Evolutionary conservation across 495 filamentous ascomycete genomes (phyloP).

Genomic region (Beverwykella pulmonaria): DNA sequence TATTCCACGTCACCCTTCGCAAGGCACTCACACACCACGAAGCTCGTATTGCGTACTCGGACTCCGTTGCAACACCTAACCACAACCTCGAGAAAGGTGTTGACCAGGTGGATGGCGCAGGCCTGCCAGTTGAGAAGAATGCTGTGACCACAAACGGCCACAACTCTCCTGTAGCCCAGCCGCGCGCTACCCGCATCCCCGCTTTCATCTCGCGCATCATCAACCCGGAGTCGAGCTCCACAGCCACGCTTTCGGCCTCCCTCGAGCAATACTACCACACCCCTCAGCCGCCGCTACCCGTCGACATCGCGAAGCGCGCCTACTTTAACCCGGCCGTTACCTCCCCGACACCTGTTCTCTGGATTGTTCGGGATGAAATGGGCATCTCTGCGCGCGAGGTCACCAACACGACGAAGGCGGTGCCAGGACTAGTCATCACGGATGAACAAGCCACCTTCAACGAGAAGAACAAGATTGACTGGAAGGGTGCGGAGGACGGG

Average conservation of each 20-base stretch:
- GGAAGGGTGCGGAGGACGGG: slow-evolving; percentile 45
- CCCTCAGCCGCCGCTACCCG: slow-evolving; percentile 51
- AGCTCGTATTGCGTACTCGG: slow-evolving; percentile 20
- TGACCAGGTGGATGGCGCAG: slow-evolving; percentile 54
- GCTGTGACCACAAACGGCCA: slow-evolving; percentile 16
- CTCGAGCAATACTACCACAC: slow-evolving; percentile 59
- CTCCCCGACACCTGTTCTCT: slow-evolving; percentile 60
- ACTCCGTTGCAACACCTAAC: slow-evolving; percentile 58
- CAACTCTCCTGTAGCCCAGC: slow-evolving; percentile 1
- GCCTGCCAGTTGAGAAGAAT: slow-evolving; percentile 8
- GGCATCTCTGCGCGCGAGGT: slow-evolving; percentile 67
- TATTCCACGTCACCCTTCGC: slow-evolving; percentile 85
- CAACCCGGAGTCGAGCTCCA: slow-evolving; percentile 33
- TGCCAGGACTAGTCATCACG: slow-evolving; percentile 52
- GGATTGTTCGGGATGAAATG: slow-evolving; percentile 70
- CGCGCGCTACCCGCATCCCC: slow-evolving; percentile 21
- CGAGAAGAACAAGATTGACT: slow-evolving; percentile 62
- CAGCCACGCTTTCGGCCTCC: slow-evolving; percentile 68
- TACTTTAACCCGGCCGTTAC: slow-evolving; percentile 72
- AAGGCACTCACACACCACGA: slow-evolving; percentile 66
- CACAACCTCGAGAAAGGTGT: slow-evolving; percentile 73
- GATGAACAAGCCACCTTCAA: slow-evolving; percentile 68
- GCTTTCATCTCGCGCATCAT: slow-evolving; percentile 24
- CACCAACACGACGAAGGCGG: slow-evolving; percentile 55
- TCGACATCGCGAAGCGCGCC: slow-evolving; percentile 58